Base-by-base conservation (phyloP, 306 rosid genomes). In the Vigna mungo region DNA sequence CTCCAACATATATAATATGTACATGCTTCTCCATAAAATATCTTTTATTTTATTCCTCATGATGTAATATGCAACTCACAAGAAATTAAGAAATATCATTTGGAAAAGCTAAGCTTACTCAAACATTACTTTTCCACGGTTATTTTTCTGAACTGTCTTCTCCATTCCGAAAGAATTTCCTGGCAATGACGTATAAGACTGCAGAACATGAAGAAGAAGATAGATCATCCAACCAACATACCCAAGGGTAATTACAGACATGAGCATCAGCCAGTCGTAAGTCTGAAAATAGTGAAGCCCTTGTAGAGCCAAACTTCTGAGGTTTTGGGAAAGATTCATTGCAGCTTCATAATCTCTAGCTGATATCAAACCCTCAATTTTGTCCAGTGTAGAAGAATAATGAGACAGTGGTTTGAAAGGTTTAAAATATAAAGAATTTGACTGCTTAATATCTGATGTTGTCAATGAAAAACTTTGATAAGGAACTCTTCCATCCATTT, bases 201-300 rank as follows among this genome's bases (percentile, higher is more conserved):
- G 96, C 85, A 93, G 90, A 79, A 93, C 91, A 48, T 93, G 96
- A 51, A 93, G 87, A 83, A 85, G 82, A 85, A 93, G 84, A 84
- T 89, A 86, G 77, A 90, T 78, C 96, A 93, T 93, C 98, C 98
- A 93, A 77, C 96, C 98, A 78, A 87, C 68, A 77, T 93, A 93
- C 60, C 98, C 98, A 58, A 93, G 89, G 75, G 91, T 88, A 62
- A 93, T 90, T 65, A 93, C 80, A 64, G 94, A 88, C 93, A 90
- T 89, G 63, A 93, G 96, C 98, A 89, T 88, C 86, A 90, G 79
- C 98, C 98, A 93, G 80, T 93, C 98, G 46, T 93, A 93, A 68
- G 98, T 93, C 83, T 93, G 98, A 80, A 93, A 93, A 86, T 93
- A 93, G 75, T 90, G 90, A 81, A 93, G 96, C 76, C 98, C 98